Conservation (phyloP, 75 land plant genomes). For the Cryptomeria japonica region DNA sequence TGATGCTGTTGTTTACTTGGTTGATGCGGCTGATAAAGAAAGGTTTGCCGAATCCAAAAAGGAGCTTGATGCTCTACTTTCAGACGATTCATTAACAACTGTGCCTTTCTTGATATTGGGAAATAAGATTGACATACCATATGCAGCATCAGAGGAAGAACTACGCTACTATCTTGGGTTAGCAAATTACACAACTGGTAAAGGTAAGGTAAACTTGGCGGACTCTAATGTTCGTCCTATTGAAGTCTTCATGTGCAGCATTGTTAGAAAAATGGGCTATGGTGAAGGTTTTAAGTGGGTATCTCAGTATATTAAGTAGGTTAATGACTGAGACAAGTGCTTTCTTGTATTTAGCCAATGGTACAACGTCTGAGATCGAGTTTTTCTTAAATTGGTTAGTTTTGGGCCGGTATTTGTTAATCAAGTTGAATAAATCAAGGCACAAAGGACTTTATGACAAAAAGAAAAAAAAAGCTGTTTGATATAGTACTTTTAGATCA, state of each 20-base stretch:
- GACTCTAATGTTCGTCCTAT: slow-evolving; percentile 70
- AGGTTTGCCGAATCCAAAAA: slow-evolving; percentile 82
- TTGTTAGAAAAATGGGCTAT: slow-evolving; percentile 86
- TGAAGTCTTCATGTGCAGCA: slow-evolving; percentile 88
- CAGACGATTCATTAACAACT: slow-evolving; percentile 63
- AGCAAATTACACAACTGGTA: slow-evolving; percentile 76
- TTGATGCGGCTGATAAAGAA: slow-evolving; percentile 80
- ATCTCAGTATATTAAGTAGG: slow-evolving; percentile 77
- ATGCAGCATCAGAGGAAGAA: slow-evolving; percentile 81
- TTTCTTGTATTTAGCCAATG: neutral
- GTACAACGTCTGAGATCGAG: neutral
- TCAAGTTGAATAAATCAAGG: neutral
- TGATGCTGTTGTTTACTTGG: slow-evolving; percentile 83
- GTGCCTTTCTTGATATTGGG: slow-evolving; percentile 77
- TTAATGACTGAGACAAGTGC: neutral
- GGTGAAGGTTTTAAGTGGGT: slow-evolving; percentile 79
- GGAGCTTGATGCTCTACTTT: slow-evolving; percentile 82
- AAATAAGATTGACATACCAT: slow-evolving; percentile 71
- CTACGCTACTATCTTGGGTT: slow-evolving; percentile 62
- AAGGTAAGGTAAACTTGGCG: slow-evolving; percentile 65
- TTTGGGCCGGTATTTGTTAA: slow-evolving; percentile 3
- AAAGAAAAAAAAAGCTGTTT: neutral
- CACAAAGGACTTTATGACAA: neutral
- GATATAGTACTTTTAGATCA: neutral
- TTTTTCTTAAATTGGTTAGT: neutral